These are phyloP conservation scores for Pecoramyces ruminantium DNA, from an alignment of 192 early-diverging fungal species.

Conservation along the genomic window DNA sequence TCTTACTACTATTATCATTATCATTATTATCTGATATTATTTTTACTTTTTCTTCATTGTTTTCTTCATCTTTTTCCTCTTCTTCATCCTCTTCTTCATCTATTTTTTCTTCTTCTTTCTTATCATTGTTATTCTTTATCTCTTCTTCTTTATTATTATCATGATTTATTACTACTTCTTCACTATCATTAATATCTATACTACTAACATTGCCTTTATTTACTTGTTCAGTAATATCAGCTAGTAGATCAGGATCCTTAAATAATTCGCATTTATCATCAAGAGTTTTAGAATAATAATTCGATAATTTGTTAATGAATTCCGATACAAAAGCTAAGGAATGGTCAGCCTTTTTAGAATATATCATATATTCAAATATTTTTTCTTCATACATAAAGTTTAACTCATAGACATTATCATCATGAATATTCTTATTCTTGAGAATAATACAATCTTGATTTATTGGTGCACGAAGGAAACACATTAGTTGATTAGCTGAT, in stretches of 20 bases:
- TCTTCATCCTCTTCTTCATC: background rate
- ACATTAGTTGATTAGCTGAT: background rate
- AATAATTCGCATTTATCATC: background rate
- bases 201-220: too few species aligned
- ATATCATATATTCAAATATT: background rate
- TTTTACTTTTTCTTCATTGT: too few species aligned
- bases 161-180: too few species aligned
- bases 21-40: too few species aligned
- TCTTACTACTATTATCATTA: too few species aligned
- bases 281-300: background rate
- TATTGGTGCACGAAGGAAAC: background rate
- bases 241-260: background rate
- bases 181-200: too few species aligned
- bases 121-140: background rate
- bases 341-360: background rate
- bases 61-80: background rate
- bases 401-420: background rate
- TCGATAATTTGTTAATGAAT: background rate
- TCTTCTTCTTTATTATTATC: too few species aligned
- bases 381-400: background rate
- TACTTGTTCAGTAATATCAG: background rate
- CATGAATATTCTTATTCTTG: background rate
- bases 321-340: background rate
- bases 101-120: too few species aligned
- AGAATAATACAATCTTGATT: background rate